Base-by-base conservation (phyloP, 2,329 filamentous ascomycete genomes). In the Phaeosphaeriaceae sp. region DNA sequence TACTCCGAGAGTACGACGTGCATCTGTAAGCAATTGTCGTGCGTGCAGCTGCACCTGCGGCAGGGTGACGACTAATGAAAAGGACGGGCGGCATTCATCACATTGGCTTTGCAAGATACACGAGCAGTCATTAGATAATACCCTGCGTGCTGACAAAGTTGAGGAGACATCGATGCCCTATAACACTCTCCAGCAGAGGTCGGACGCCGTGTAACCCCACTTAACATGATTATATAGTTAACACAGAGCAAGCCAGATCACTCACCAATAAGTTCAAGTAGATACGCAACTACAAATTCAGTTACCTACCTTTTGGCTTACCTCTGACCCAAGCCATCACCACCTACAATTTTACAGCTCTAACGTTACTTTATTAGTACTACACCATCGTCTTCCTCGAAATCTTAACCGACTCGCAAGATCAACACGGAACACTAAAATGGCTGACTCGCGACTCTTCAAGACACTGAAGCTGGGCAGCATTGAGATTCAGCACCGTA, bases 401-500 rank as follows among this genome's bases (percentile, higher is more conserved):
- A 4, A 13, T 7, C 3, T n/a, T 27, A 27, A 40, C 15, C 36
- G 13, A n/a, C 36, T 15, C 4, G 31, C 7, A 36, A 36, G 7
- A 36, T 15, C 31, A 40, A n/a, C n/a, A 6, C 5, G 2, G 13
- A 6, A 40, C n/a, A 13, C 36, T n/a, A 7, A 13, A n/a, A 40
- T 40, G 36, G 7, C 36, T 40, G 36, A 40, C 11, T 40, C 36
- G 15, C 36, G 36, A 3, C 51, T 71, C 20, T 70, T 71, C 56
- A 61, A 58, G 41, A 63, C 68, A 11, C 57, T 71, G 54, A 64
- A 62, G 50, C 54, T 70, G 31, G 67, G 68, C 53, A 55, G 61
- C 51, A 54, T 65, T 15, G 52, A 56, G 7, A 61, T 70, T 51
- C 51, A 59, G 11, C 59, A 70, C 42, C 66, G 68, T 46, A 58